Evolutionary conservation across 2,329 filamentous ascomycete genomes (phyloP).

Genomic region (Apiospora koreana): DNA sequence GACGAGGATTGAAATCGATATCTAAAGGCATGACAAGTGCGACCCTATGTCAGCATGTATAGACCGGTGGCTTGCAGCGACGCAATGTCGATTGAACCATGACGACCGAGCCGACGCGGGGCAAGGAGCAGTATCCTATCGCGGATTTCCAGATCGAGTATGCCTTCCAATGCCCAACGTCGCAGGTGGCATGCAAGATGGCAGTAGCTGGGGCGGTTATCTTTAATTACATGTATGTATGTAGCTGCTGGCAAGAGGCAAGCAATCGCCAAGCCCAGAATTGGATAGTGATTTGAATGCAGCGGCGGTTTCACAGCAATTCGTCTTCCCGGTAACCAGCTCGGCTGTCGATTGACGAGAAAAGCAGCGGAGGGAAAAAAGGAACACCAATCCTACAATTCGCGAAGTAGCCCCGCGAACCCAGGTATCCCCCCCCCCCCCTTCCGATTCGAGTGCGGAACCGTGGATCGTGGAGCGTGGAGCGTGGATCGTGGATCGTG

Average conservation of each 20-base stretch:
- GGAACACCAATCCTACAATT: not conserved
- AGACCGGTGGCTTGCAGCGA: not conserved
- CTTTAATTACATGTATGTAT: not conserved
- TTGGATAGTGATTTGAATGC: not conserved
- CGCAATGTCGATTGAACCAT: not conserved
- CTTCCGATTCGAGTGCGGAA: not conserved
- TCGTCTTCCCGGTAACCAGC: not conserved
- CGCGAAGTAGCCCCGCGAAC: not conserved
- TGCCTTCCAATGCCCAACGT: not conserved
- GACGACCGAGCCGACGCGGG: not conserved
- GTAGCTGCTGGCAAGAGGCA: not conserved
- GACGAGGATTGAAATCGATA: not conserved
- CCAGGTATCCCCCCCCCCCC: not conserved
- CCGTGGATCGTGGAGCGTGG: not conserved
- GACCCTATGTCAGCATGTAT: not conserved
- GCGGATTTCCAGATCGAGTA: not conserved
- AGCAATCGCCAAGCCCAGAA: not conserved
- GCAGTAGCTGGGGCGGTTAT: not conserved
- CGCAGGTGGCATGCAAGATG: not conserved
- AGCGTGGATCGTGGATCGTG: no score
- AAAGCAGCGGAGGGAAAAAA: not conserved
- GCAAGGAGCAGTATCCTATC: slow-evolving; percentile 1
- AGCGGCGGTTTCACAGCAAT: not conserved
- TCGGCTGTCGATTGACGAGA: not conserved
- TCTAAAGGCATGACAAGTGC: not conserved